Percentiles rank a stretch among this genome's conserved stretches.
These are phyloP conservation scores for Eutypella sp. DNA, from an alignment of 2,329 filamentous ascomycete species.

Conservation along the genomic window DNA sequence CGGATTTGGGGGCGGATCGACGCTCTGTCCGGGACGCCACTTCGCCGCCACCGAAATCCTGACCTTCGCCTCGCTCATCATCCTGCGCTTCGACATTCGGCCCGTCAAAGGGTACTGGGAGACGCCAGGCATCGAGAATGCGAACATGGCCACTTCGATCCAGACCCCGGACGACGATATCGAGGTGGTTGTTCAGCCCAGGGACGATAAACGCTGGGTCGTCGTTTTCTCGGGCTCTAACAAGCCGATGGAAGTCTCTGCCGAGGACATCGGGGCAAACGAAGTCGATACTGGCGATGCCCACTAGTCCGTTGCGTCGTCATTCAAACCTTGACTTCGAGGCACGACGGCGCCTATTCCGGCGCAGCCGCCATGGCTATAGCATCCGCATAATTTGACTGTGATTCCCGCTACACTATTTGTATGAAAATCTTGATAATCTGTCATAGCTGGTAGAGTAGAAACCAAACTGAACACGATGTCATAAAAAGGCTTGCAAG, in stretches of 20 bases:
- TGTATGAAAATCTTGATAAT: too few relatives aligned
- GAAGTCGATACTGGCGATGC: too few relatives aligned
- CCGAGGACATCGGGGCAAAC: too few relatives aligned
- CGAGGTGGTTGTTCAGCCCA: neutral
- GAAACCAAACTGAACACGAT: too few relatives aligned
- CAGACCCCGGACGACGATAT: slow-evolving; percentile 16
- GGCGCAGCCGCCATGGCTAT: too few relatives aligned
- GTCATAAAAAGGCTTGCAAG: too few relatives aligned
- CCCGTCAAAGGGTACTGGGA: neutral
- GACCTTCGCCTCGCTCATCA: slow-evolving; percentile 16
- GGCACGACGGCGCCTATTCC: too few relatives aligned
- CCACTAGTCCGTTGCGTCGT: too few relatives aligned
- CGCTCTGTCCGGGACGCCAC: slow-evolving; percentile 25
- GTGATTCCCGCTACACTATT: too few relatives aligned
- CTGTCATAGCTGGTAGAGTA: too few relatives aligned
- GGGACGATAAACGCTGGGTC: neutral
- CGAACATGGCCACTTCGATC: slow-evolving; percentile 6
- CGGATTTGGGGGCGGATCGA: slow-evolving; percentile 1
- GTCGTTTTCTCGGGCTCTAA: neutral
- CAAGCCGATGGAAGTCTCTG: neutral
- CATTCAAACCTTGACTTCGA: too few relatives aligned
- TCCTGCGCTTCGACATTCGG: slow-evolving; percentile 4
- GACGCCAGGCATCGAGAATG: slow-evolving; percentile 9
- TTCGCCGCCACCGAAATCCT: slow-evolving; percentile 25
- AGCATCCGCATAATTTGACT: too few relatives aligned